Percentiles rank a stretch among this genome's conserved stretches.
Evolutionary conservation across 140 eudicot species (phyloP).

Genomic region (Bidens hawaiensis): DNA sequence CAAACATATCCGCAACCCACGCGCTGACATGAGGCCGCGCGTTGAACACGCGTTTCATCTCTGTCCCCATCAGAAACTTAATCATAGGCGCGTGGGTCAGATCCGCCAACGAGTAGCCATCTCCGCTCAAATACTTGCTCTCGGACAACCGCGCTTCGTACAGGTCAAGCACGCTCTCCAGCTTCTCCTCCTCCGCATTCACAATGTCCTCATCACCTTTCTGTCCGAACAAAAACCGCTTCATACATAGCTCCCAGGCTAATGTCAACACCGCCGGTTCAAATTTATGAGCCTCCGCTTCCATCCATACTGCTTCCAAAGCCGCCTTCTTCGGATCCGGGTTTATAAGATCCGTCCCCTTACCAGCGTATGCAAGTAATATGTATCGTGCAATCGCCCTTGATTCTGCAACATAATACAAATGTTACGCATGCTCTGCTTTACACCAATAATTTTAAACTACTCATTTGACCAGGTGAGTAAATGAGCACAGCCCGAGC

Average conservation of each 20-base stretch:
- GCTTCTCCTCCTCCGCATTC: conserved; percentile 16
- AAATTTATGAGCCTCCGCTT: conserved; percentile 40
- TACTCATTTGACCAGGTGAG: no score
- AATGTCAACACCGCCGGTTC: conserved; percentile 24
- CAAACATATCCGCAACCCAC: conserved; percentile 38
- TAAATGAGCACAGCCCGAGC: no score
- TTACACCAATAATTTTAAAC: no score
- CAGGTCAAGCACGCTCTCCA: conserved; percentile 45
- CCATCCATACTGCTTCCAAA: conserved; percentile 39
- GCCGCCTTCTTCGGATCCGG: conserved; percentile 36
- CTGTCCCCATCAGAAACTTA: conserved; percentile 26
- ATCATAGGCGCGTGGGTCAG: conserved; percentile 40
- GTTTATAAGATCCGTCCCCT: conserved; percentile 33
- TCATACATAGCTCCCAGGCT: conserved; percentile 36
- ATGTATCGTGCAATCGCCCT: conserved; percentile 55
- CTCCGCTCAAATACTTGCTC: conserved; percentile 54
- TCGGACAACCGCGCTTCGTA: conserved; percentile 42
- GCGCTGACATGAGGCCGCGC: conserved; percentile 44
- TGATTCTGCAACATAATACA: conserved; percentile 33
- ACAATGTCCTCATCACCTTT: conserved; percentile 29
- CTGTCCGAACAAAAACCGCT: conserved; percentile 26
- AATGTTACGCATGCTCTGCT: no score
- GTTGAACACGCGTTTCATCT: conserved; percentile 31
- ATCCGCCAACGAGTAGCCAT: conserved; percentile 46
- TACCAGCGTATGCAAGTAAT: conserved; percentile 29